These are phyloP conservation scores for Podosphaera aphanis DNA, from an alignment of 2,329 filamentous ascomycete genomes.

Conservation along the genomic window DNA sequence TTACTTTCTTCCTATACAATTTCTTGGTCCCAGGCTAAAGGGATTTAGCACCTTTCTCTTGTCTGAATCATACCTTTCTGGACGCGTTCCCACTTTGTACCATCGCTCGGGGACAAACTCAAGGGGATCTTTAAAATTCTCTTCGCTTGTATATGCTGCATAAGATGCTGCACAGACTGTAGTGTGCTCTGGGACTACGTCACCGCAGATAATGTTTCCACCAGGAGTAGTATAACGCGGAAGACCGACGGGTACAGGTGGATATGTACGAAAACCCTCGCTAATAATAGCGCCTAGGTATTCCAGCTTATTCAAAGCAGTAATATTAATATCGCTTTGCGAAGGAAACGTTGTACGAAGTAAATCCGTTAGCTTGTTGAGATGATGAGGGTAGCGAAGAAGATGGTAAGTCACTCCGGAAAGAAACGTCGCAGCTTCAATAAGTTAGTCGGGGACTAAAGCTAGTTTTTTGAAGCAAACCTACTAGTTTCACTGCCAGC, in stretches of 20 bases:
- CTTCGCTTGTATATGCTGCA: slow-evolving; percentile 9
- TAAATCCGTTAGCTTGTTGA: slow-evolving; percentile 20
- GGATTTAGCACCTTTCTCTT: slow-evolving; percentile 5
- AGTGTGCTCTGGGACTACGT: slow-evolving; percentile 4
- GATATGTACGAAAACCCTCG: slow-evolving; percentile 18
- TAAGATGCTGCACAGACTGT: slow-evolving; percentile 11
- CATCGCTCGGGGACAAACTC: slow-evolving; percentile 14
- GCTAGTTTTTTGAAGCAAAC: neutral
- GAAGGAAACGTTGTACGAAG: slow-evolving; percentile 19
- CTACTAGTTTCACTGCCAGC: slow-evolving; percentile 8
- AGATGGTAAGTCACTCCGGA: slow-evolving; percentile 16
- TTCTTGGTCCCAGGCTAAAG: slow-evolving; percentile 5
- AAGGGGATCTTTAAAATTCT: slow-evolving; percentile 5
- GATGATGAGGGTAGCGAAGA: slow-evolving; percentile 7
- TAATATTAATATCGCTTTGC: slow-evolving; percentile 6
- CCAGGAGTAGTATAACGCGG: slow-evolving; percentile 4
- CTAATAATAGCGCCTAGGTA: slow-evolving; percentile 19
- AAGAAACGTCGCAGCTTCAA: slow-evolving; percentile 16
- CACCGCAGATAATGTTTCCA: slow-evolving; percentile 4
- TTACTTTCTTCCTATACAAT: slow-evolving; percentile 7
- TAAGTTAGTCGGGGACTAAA: neutral
- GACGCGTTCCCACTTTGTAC: slow-evolving; percentile 9
- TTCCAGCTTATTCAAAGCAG: slow-evolving; percentile 1
- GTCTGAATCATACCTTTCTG: slow-evolving; percentile 3
- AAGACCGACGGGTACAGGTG: slow-evolving; percentile 10